phyloP scores from a whole-genome alignment of 768 basidiomycete genomes.

The Heimioporus sp. region DNA sequence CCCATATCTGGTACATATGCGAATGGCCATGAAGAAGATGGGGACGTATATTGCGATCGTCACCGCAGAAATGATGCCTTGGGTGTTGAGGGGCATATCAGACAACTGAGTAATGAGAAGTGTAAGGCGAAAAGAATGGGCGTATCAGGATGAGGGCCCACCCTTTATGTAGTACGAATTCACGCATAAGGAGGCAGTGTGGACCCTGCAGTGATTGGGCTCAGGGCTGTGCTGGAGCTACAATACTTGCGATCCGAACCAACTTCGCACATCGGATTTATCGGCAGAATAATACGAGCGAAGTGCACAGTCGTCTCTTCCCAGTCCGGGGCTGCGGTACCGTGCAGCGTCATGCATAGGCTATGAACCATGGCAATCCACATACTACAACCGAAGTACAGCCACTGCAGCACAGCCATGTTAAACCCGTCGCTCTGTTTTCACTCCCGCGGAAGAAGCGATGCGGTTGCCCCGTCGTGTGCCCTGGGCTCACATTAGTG shows the following conservation, averaged over 20 bases:
- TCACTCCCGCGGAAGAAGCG: background rate
- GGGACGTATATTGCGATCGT: slow-evolving; percentile 61
- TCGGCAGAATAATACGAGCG: no score
- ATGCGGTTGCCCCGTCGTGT: slow-evolving; percentile 81
- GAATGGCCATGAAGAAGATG: slow-evolving; percentile 43
- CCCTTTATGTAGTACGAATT: slow-evolving; percentile 21
- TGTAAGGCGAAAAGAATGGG: slow-evolving; percentile 2
- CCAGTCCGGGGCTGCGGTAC: no score
- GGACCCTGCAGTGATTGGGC: background rate
- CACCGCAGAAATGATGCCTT: slow-evolving; percentile 56
- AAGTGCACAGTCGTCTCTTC: no score
- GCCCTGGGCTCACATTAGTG: slow-evolving; percentile 68
- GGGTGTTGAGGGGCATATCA: slow-evolving; percentile 36
- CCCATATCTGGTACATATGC: slow-evolving; percentile 53
- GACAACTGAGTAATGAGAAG: background rate
- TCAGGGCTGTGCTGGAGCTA: slow-evolving; percentile 9
- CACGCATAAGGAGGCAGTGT: slow-evolving; percentile 21
- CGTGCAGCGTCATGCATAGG: no score
- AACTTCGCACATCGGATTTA: no score
- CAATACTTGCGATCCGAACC: background rate
- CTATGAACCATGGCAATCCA: no score
- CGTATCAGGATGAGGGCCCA: background rate
- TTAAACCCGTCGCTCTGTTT: no score
- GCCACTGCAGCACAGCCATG: no score
- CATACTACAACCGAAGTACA: no score